A percentile compares a stretch with the other conserved stretches of the same genome.
Evolutionary conservation across 1,284 basidiomycete genomes (phyloP).

Genomic region (Phellopilus nigrolimitatus): DNA sequence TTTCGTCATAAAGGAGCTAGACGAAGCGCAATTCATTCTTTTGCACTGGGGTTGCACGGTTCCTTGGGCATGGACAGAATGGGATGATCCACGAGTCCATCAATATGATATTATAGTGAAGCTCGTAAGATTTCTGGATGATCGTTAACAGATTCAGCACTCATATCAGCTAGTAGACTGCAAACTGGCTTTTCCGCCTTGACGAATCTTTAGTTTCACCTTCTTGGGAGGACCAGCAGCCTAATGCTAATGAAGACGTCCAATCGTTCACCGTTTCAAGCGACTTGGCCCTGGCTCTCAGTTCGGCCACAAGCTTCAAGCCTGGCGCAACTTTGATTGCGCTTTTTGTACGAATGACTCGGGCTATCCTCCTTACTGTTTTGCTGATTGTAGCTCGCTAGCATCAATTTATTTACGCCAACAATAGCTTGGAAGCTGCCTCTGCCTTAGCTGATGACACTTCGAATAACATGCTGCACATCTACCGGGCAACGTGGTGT

Average conservation of each 20-base stretch:
- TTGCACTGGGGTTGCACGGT: constrained; percentile 48
- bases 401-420: constrained; percentile 2
- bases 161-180: constrained; percentile 37
- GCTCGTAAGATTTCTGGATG: constrained; percentile 37
- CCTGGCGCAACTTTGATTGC: constrained; percentile 8
- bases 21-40: constrained; percentile 44
- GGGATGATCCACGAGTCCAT: constrained; percentile 48
- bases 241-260: background rate
- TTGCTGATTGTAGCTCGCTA: background rate
- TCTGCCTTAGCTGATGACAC: background rate
- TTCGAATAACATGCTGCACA: background rate
- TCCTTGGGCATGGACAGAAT: constrained; percentile 61
- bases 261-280: background rate
- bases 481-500: constrained; percentile 4
- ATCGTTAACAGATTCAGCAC: background rate
- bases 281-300: background rate
- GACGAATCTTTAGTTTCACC: constrained; percentile 5
- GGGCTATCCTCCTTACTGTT: background rate
- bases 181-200: constrained; percentile 43
- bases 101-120: constrained; percentile 44
- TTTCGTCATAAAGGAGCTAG: constrained; percentile 31
- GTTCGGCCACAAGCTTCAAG: background rate
- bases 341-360: background rate
- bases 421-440: background rate
- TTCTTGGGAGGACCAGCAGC: background rate